Base-by-base conservation (phyloP, 306 rosid genomes). In the Glycine latifolia region DNA sequence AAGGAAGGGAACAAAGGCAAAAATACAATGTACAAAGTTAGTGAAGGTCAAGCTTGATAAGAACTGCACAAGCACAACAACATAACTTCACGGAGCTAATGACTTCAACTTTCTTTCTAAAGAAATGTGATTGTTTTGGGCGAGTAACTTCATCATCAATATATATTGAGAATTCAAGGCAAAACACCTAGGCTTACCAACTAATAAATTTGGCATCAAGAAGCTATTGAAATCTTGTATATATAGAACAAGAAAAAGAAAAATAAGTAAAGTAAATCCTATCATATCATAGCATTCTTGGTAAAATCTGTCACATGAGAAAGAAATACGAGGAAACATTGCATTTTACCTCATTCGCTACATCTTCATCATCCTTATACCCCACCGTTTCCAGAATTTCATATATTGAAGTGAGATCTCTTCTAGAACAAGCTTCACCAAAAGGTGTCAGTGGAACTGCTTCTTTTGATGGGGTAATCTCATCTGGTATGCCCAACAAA, bases 311-410 rank as follows among this genome's bases (percentile, higher is more conserved):
- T n/a, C 66, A 13, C 73, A 44, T 3, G 53, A 50, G 72, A 44
- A 62, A 16, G 62, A 66, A 73, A 76, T 68, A 4, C 4, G 11
- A 37, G 62, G 69, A 61, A 39, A 58, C n/a, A 55, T 72, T 61
- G 76, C 60, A 87, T 66, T 26, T 26, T 67, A 93, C 98, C 83
- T 94, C 98, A 88, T 91, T 94, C 71, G 98, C 93, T 81, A 94
- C 92, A 71, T 94, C 97, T 74, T 93, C 98, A 52, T 91, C 98
- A 82, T 94, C 97, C 88, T 89, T 91, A 87, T 91, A 94, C 65
- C 93, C 97, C 63, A 73, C 81, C 68, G 73, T 88, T 66, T 91
- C 98, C 87, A 94, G 72, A 72, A 94, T 88, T 88, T 94, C 97
- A 81, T 89, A 92, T 68, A 94, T 85, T 55, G 97, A 91, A 17